Evolutionary conservation across 1,284 basidiomycete genomes (phyloP).

Genomic region (Schizopora paradoxa): DNA sequence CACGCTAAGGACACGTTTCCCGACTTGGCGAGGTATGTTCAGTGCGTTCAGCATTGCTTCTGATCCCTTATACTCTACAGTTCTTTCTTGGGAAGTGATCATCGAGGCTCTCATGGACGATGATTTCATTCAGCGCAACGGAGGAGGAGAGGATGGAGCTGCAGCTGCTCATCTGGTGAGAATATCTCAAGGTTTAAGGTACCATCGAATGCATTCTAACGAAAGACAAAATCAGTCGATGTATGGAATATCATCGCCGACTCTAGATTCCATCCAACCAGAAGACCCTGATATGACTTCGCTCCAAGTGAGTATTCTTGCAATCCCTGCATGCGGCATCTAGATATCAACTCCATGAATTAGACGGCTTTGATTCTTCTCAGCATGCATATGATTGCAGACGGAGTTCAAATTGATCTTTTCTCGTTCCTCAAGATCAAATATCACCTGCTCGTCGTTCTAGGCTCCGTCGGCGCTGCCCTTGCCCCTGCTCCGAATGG

Average conservation of each 20-base stretch:
- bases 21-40: conserved; percentile 53
- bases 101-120: conserved; percentile 54
- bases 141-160: conserved; percentile 35
- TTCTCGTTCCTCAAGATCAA: conserved; percentile 57
- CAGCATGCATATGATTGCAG: conserved; percentile 57
- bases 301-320: conserved; percentile 38
- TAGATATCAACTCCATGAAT: conserved; percentile 4
- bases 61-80: conserved; percentile 29
- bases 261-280: conserved; percentile 12
- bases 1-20: conserved; percentile 60
- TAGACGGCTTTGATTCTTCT: conserved; percentile 54
- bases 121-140: conserved; percentile 39
- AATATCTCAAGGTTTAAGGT: conserved; percentile 9
- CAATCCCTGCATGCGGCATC: neutral
- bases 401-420: conserved; percentile 49
- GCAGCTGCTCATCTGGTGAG: conserved; percentile 41
- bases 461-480: conserved; percentile 51
- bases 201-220: neutral
- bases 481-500: conserved; percentile 41
- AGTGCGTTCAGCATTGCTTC: neutral
- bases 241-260: conserved; percentile 38
- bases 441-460: conserved; percentile 44
- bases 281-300: conserved; percentile 42
- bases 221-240: conserved; percentile 32
- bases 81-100: conserved; percentile 57